Base-by-base conservation (phyloP, 2,329 filamentous ascomycete species). In the Diaporthe aspalathi region DNA sequence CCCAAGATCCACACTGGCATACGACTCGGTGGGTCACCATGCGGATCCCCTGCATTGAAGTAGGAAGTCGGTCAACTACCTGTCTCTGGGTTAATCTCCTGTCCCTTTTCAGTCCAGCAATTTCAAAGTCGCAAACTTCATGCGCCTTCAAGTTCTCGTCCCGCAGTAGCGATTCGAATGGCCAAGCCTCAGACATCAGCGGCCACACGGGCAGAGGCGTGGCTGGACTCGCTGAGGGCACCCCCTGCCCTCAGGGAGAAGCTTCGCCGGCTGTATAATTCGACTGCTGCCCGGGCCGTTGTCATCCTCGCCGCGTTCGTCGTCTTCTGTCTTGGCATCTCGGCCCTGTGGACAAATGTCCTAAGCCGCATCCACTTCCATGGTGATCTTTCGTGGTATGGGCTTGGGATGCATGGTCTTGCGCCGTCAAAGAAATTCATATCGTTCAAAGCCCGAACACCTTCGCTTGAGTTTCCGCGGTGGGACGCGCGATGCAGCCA, bases 401-500 rank as follows among this genome's bases (percentile, higher is more conserved):
- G 71, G 3, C 63, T 73, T 1, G 71, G 71, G 1, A 20, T 71
- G 5, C 52, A 68, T 29, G 71, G 71, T 6, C 71, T 73, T n/a
- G 71, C 71, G 22, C 71, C 71, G 1, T 71, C 68, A 20, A 40
- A n/a, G 12, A 70, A 66, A 56, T 67, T 67, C 38, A 72, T 73
- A 38, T 75, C 74, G 11, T 73, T 75, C 62, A 57, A 69, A 16
- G 50, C 70, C 27, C 50, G 65, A 27, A 70, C 70, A 43, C 73
- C 72, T 1, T 22, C 29, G 22, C 50, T 75, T n/a, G 71, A 74
- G 52, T 75, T 74, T 27, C 72, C 71, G 20, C 57, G 67, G 3
- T 74, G 73, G 73, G 73, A 75, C 35, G 63, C 68, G 3, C 60
- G 69, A 9, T 75, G 74, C 68, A 72, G 73, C 49, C 60, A 74